These are phyloP conservation scores for maize (Zea mays) DNA, from an alignment of 176 grass and related monocot species.

Conservation along the genomic window Zm-B73-REFERENCE-NAM-5.0 NC_050097.1:202889501-202890000, in stretches of 20 bases:
- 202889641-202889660: too few relatives aligned
- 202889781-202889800: constrained; percentile 85
- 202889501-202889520: too few relatives aligned
- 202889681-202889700: too few relatives aligned
- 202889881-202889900: constrained; percentile 85
- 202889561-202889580: too few relatives aligned
- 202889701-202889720: not conserved
- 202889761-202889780: constrained; percentile 76
- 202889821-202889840: constrained; percentile 91
- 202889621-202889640: too few relatives aligned
- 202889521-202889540: too few relatives aligned
- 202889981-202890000: not conserved
- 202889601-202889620: too few relatives aligned
- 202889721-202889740: not conserved
- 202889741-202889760: constrained; percentile 95
- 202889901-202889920: constrained; percentile 87
- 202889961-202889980: constrained; percentile 6
- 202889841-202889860: constrained; percentile 75
- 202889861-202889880: constrained; percentile 80
- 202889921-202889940: constrained; percentile 42
- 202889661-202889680: too few relatives aligned
- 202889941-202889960: constrained; percentile 18
- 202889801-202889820: constrained; percentile 74
- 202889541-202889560: too few relatives aligned
- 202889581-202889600: too few relatives aligned